Evolutionary conservation across 2,329 filamentous ascomycete species (phyloP).

Genomic region (Aspergillus tanneri): DNA sequence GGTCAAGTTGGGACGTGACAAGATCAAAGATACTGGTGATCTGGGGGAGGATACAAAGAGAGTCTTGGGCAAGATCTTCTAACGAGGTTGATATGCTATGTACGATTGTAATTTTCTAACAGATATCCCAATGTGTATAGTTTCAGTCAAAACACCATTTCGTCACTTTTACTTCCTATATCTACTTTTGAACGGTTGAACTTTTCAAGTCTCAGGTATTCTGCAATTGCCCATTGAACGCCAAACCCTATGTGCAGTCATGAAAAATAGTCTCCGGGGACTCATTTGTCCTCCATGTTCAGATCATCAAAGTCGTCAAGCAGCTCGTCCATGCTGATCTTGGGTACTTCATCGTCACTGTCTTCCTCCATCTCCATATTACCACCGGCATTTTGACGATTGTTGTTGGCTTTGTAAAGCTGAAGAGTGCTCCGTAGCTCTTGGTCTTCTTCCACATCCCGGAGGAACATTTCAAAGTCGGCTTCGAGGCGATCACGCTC

Average conservation of each 20-base stretch:
- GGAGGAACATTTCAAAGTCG: constrained; percentile 96
- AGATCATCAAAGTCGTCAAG: constrained; percentile 93
- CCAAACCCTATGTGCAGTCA: too few relatives aligned
- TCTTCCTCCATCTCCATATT: constrained; percentile 58
- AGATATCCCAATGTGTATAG: constrained; percentile 7
- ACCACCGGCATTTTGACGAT: constrained; percentile 45
- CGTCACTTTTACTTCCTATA: constrained; percentile 21
- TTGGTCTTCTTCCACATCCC: constrained; percentile 92
- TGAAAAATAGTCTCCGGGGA: constrained; percentile 24
- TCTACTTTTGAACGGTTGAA: too few relatives aligned
- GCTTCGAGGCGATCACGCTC: constrained; percentile 85
- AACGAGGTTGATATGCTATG: constrained; percentile 5
- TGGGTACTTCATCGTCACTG: constrained; percentile 65
- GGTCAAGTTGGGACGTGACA: constrained; percentile 29
- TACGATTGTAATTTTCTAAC: constrained; percentile 1
- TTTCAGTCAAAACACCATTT: constrained; percentile 2
- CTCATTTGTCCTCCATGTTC: constrained; percentile 57
- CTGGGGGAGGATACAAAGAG: constrained; percentile 43
- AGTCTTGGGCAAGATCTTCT: constrained; percentile 50
- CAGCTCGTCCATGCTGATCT: constrained; percentile 75
- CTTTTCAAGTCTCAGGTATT: too few relatives aligned
- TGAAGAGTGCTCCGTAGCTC: constrained; percentile 82
- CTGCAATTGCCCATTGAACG: too few relatives aligned
- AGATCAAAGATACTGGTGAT: constrained; percentile 25
- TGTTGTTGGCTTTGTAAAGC: constrained; percentile 69